Conservation (phyloP, 495 filamentous ascomycete genomes). For the Aspergillus mulundensis region DNA sequence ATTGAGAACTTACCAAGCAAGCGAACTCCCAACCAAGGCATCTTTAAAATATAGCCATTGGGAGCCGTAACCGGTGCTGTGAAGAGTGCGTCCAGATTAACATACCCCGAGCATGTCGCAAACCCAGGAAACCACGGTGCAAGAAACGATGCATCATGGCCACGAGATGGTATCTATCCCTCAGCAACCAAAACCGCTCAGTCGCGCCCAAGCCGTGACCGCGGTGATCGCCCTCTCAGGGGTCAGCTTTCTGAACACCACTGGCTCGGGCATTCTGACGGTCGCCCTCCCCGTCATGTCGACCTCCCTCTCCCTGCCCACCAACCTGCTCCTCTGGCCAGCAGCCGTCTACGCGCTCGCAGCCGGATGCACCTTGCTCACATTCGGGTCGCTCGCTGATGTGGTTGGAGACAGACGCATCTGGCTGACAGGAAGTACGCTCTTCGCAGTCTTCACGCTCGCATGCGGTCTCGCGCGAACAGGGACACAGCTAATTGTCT, state of each 20-base stretch:
- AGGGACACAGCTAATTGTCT: conserved; percentile 46
- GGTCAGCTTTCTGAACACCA: conserved; percentile 6
- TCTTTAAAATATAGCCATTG: no score
- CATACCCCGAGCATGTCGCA: neutral
- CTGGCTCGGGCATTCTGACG: conserved; percentile 5
- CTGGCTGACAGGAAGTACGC: conserved; percentile 42
- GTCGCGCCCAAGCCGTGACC: neutral
- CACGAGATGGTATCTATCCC: neutral
- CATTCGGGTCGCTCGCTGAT: conserved; percentile 51
- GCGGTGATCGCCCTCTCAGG: neutral
- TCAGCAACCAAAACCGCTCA: neutral
- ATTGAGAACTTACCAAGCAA: no score
- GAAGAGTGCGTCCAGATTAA: no score
- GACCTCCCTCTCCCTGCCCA: neutral
- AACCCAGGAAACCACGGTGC: neutral
- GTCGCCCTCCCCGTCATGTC: conserved; percentile 2
- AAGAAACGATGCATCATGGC: neutral
- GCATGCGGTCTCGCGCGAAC: conserved; percentile 43
- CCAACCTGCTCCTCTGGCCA: conserved; percentile 1
- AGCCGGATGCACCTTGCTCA: conserved; percentile 44
- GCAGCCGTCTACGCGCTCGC: conserved; percentile 28
- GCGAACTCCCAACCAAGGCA: no score
- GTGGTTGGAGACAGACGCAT: conserved; percentile 42
- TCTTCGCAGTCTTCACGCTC: conserved; percentile 41
- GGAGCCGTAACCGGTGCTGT: no score